These are phyloP conservation scores for Globisporangium polare DNA, from an alignment of 352 stramenopile species.

Conservation along the genomic window DNA sequence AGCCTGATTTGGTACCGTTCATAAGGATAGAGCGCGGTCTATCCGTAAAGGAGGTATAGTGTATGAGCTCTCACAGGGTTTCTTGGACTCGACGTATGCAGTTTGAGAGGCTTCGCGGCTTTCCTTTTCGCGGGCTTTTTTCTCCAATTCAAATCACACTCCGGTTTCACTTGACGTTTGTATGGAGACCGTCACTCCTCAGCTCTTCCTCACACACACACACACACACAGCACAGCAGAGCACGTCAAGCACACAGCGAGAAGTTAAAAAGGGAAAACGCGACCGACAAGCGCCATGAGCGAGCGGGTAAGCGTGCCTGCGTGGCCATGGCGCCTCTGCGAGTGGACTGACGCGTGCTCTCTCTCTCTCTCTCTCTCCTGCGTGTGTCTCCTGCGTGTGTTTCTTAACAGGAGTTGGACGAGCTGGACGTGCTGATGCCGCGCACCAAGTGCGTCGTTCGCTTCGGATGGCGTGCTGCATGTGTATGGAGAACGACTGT, in stretches of 20 bases:
- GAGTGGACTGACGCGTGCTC: not conserved
- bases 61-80: too few relatives aligned
- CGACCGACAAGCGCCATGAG: not conserved
- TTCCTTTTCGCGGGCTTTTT: slow-evolving; percentile 13
- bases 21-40: too few relatives aligned
- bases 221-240: too few relatives aligned
- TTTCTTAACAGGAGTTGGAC: slow-evolving; percentile 23
- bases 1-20: too few relatives aligned
- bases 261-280: not conserved
- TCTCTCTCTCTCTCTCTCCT: not conserved
- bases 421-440: slow-evolving; percentile 71
- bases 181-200: not conserved
- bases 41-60: too few relatives aligned
- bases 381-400: not conserved
- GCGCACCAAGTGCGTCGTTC: slow-evolving; percentile 45
- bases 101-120: not conserved
- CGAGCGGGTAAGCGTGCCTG: not conserved
- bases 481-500: slow-evolving; percentile 6
- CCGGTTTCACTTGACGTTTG: slow-evolving; percentile 9
- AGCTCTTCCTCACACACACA: not conserved
- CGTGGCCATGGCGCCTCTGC: not conserved
- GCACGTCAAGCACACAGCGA: not conserved
- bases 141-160: slow-evolving; percentile 9
- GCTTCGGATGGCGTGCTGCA: not conserved
- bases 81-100: not conserved